These are phyloP conservation scores for Skeletonema costatum DNA, from an alignment of 108 stramenopile species.

Conservation along the genomic window DNA sequence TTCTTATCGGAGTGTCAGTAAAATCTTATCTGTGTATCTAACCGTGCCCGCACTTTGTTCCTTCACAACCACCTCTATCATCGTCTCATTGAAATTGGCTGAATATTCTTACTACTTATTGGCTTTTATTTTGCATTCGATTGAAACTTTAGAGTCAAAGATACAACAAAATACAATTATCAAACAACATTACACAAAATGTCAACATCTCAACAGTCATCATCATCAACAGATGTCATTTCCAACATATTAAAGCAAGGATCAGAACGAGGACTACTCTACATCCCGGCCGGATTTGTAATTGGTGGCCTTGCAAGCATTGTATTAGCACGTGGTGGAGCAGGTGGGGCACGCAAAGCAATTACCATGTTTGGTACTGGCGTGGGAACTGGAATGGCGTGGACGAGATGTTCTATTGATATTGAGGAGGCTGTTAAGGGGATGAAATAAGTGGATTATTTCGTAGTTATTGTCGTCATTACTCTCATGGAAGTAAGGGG, in stretches of 20 bases:
- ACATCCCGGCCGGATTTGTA: slow-evolving; percentile 48
- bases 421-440: slow-evolving; percentile 50
- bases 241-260: slow-evolving; percentile 51
- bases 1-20: no score
- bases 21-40: no score
- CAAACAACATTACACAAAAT: slow-evolving; percentile 5
- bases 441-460: slow-evolving; percentile 19
- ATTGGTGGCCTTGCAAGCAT: slow-evolving; percentile 52
- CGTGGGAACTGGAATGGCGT: slow-evolving; percentile 50
- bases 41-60: no score
- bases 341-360: slow-evolving; percentile 45
- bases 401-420: slow-evolving; percentile 55
- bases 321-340: slow-evolving; percentile 49
- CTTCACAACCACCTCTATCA: no score
- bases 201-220: slow-evolving; percentile 17
- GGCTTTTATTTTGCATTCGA: no score
- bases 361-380: slow-evolving; percentile 53
- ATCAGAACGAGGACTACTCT: slow-evolving; percentile 42
- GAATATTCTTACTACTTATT: no score
- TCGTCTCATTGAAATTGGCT: no score
- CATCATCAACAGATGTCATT: slow-evolving; percentile 40
- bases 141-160: not conserved
- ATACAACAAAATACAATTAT: not conserved
- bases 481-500: not conserved
- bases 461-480: not conserved